Conservation (phyloP, 192 early-diverging fungal genomes). For the Gigaspora rosea region DNA sequence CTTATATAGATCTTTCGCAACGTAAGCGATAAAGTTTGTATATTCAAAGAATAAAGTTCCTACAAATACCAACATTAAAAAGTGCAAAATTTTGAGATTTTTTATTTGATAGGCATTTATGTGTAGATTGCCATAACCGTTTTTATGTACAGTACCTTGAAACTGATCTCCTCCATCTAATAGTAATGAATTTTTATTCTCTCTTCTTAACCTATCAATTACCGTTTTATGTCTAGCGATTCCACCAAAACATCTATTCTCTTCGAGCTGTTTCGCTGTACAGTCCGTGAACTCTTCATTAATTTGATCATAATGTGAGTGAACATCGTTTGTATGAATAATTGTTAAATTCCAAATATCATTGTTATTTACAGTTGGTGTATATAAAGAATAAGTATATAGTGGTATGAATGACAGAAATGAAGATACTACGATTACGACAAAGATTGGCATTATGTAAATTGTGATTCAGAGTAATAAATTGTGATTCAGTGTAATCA, state of each 20-base stretch:
- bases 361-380: no score
- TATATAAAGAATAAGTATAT: no score
- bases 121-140: neutral
- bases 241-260: slow-evolving; percentile 53
- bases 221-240: slow-evolving; percentile 63
- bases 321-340: slow-evolving; percentile 49
- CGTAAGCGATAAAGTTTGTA: no score
- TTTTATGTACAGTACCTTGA: slow-evolving; percentile 30
- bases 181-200: slow-evolving; percentile 55
- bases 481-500: no score
- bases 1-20: no score
- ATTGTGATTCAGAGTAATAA: no score
- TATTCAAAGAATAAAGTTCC: slow-evolving; percentile 71
- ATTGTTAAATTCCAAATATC: slow-evolving; percentile 39
- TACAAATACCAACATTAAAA: slow-evolving; percentile 2
- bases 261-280: slow-evolving; percentile 32
- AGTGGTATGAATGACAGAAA: no score
- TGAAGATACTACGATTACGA: no score
- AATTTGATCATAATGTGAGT: slow-evolving; percentile 42
- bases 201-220: slow-evolving; percentile 54
- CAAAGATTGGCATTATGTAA: no score
- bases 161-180: slow-evolving; percentile 76
- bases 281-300: slow-evolving; percentile 41
- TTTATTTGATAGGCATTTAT: neutral
- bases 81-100: neutral